Evolutionary conservation across 202 grass and related monocot genomes (phyloP), one percentile per base, ranked within the genome.

Genomic region (Dendrocalamus latiflorus): DNA sequence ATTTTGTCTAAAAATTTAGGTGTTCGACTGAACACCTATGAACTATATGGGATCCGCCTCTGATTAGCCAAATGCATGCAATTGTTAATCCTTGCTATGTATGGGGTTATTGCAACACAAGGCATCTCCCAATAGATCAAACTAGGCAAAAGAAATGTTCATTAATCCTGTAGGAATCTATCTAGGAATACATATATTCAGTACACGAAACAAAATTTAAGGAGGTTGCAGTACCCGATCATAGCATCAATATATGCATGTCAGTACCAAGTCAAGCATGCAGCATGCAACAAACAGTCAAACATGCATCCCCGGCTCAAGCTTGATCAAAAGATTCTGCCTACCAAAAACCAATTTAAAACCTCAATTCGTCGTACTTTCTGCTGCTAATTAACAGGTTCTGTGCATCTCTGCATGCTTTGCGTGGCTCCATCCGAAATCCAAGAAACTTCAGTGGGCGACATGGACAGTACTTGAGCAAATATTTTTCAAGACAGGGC

Each of bases 391-490:
- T 70, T 56, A 68, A 61, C 43, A 48, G 42, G 43, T 20, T 15
- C 6, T 9, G 4, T 61, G 30, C 65, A 78, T 63, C 54, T 30
- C 39, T 70, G 72, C 72, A 70, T 37, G 49, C 24, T 45, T 13
- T 16, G n/a, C 24, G 4, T 18, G 37, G 5, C 6, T 41, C 49
- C 69, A 24, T 44, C 51, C n/a, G 61, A 79, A 75, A 80, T 90
- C 88, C 84, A 70, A 87, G 88, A 90, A 90, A 55, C 75, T 80
- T 83, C 75, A 70, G 66, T 45, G 69, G 69, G 76, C 75, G 75
- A 83, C 88, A 87, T 43, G 50, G 59, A 20, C 33, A 43, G 50
- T 74, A 74, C 83, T 62, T 45, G 24, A 78, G 34, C 73, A 78
- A 66, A 60, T 74, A 62, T 68, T 59, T 86, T 65, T 68, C 22